These are phyloP conservation scores for Yarrowia divulgata DNA, from an alignment of 805 yeast species.

Conservation along the genomic window DNA sequence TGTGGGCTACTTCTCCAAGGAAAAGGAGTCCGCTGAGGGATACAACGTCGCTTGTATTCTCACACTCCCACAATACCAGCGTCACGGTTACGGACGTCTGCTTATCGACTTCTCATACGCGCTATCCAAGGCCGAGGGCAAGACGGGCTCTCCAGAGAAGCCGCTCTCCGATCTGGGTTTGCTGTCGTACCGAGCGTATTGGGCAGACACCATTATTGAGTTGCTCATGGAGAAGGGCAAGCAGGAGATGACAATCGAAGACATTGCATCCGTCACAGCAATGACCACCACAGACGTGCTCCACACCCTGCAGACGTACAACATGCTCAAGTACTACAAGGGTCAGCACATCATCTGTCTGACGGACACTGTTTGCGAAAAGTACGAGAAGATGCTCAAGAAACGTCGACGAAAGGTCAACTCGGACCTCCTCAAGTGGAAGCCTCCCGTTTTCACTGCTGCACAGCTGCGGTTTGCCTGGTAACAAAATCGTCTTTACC, in stretches of 20 bases:
- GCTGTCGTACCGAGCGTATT: constrained; percentile 89
- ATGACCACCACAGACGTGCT: constrained; percentile 97
- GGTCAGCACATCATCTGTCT: constrained; percentile 92
- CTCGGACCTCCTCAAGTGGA: constrained; percentile 80
- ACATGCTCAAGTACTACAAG: constrained; percentile 87
- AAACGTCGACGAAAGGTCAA: constrained; percentile 80
- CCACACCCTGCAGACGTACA: constrained; percentile 90
- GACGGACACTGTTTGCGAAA: constrained; percentile 79
- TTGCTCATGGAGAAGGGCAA: constrained; percentile 73
- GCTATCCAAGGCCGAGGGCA: constrained; percentile 84
- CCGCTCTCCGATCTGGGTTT: constrained; percentile 95
- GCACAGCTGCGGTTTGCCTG: constrained; percentile 96
- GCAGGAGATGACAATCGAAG: constrained; percentile 79
- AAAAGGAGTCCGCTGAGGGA: constrained; percentile 92
- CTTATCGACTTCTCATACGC: constrained; percentile 94
- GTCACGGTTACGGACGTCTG: constrained; percentile 91
- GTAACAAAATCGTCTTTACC: constrained; percentile 53
- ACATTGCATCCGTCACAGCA: constrained; percentile 81
- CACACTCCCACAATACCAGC: constrained; percentile 94
- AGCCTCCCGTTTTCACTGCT: constrained; percentile 92
- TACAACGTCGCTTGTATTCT: constrained; percentile 97
- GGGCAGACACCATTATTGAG: constrained; percentile 90
- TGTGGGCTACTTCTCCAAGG: constrained; percentile 96
- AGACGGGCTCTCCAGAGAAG: constrained; percentile 96
- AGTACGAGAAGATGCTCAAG: constrained; percentile 72